Evolutionary conservation across 495 filamentous ascomycete species (phyloP).

Genomic region (Beverwykella pulmonaria): DNA sequence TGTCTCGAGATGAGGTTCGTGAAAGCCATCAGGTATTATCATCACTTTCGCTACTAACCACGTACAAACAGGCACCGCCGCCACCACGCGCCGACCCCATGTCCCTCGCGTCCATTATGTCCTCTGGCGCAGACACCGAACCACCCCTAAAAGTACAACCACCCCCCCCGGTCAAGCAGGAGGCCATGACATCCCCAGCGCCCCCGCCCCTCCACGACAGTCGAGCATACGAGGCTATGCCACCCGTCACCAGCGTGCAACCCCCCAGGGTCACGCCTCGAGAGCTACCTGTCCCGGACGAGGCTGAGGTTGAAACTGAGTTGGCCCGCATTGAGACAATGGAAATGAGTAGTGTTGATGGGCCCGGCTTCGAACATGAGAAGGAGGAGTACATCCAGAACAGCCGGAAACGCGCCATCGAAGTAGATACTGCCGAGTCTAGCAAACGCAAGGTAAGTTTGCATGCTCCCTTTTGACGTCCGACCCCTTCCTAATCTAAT

Average conservation of each 20-base stretch:
- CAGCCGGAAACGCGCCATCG: conserved; percentile 57
- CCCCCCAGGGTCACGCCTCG: conserved; percentile 46
- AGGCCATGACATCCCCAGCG: conserved; percentile 50
- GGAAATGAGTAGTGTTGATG: conserved; percentile 69
- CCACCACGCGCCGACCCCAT: conserved; percentile 64
- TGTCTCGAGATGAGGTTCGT: conserved; percentile 35
- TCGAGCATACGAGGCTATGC: conserved; percentile 21
- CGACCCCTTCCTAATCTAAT: neutral
- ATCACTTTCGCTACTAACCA: conserved; percentile 16
- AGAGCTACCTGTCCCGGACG: conserved; percentile 52
- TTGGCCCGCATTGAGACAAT: conserved; percentile 67
- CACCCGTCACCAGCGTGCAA: conserved; percentile 42
- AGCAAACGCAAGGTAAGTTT: conserved; percentile 41
- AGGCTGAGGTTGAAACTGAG: conserved; percentile 67
- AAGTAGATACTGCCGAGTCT: conserved; percentile 31
- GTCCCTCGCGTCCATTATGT: conserved; percentile 89
- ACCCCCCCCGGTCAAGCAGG: conserved; percentile 48
- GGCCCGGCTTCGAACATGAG: conserved; percentile 63
- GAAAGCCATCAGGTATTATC: neutral
- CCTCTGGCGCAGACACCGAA: conserved; percentile 62
- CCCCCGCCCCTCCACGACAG: conserved; percentile 22
- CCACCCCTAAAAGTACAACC: conserved; percentile 51
- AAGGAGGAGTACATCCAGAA: conserved; percentile 57
- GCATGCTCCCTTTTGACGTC: neutral
- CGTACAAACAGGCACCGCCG: conserved; percentile 22